Conservation (phyloP, 768 basidiomycete species). For the Boletus tylopilopsis region DNA sequence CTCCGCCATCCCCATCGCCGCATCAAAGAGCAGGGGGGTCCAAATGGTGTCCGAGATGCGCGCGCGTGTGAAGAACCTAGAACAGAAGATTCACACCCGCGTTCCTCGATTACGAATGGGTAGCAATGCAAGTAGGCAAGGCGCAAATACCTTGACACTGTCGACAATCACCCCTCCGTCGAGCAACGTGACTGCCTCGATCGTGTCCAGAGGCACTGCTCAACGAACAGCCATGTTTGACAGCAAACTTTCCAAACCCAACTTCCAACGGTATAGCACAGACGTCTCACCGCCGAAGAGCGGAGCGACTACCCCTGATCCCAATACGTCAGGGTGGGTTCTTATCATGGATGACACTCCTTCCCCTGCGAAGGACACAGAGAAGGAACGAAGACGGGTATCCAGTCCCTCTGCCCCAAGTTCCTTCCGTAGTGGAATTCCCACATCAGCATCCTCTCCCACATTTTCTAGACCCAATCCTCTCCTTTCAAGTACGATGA, state of each 20-base stretch:
- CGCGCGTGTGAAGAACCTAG: slow-evolving; percentile 74
- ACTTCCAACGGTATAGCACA: slow-evolving; percentile 40
- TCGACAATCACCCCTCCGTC: slow-evolving; percentile 34
- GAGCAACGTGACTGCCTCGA: slow-evolving; percentile 37
- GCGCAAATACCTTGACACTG: slow-evolving; percentile 35
- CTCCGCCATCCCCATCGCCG: slow-evolving; percentile 35
- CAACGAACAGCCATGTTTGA: slow-evolving; percentile 20
- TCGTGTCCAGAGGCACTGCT: slow-evolving; percentile 10
- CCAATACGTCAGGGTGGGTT: slow-evolving; percentile 79
- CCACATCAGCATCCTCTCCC: slow-evolving; percentile 45
- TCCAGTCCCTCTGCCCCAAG: slow-evolving; percentile 62
- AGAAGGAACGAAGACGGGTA: slow-evolving; percentile 53
- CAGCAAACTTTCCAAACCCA: slow-evolving; percentile 19
- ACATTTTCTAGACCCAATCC: slow-evolving; percentile 41
- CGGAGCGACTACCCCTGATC: slow-evolving; percentile 38
- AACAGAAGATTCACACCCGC: slow-evolving; percentile 84
- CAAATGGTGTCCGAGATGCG: slow-evolving; percentile 95
- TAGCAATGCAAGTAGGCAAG: slow-evolving; percentile 59
- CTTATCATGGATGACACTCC: slow-evolving; percentile 88
- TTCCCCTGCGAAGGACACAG: slow-evolving; percentile 56
- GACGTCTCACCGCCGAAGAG: slow-evolving; percentile 43
- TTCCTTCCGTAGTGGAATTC: slow-evolving; percentile 45
- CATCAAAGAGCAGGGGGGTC: slow-evolving; percentile 74
- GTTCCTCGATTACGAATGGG: slow-evolving; percentile 83
- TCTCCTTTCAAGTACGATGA: slow-evolving; percentile 40